Evolutionary conservation across 805 yeast species (phyloP).

Genomic region (Clavispora carvajalis): DNA sequence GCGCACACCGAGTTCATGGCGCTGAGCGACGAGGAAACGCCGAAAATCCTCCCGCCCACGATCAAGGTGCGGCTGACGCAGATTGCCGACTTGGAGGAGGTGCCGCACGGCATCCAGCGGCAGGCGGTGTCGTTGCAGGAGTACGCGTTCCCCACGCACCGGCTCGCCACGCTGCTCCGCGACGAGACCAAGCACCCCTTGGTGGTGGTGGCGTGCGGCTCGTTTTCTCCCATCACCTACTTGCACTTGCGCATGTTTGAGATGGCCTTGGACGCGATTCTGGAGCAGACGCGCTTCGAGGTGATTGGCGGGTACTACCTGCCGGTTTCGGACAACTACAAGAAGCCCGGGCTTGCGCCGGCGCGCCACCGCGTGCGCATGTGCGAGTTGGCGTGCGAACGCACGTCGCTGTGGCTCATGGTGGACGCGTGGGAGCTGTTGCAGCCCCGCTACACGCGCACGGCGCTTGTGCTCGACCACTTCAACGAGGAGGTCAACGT

Average conservation of each 20-base stretch:
- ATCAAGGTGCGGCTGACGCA: conserved; percentile 51
- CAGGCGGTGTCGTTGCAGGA: conserved; percentile 69
- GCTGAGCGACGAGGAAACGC: conserved; percentile 40
- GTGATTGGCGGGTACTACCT: conserved; percentile 95
- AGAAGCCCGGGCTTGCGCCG: conserved; percentile 88
- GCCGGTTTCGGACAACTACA: conserved; percentile 90
- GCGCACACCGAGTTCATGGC: conserved; percentile 51
- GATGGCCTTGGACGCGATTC: conserved; percentile 92
- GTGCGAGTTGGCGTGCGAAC: conserved; percentile 97
- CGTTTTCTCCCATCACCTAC: conserved; percentile 93
- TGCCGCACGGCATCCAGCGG: conserved; percentile 87
- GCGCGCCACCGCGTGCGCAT: conserved; percentile 88
- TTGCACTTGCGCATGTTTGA: conserved; percentile 95
- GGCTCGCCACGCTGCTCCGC: conserved; percentile 63
- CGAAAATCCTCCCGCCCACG: conserved; percentile 31
- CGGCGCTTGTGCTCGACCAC: conserved; percentile 93
- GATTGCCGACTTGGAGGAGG: conserved; percentile 93
- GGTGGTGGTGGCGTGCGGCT: conserved; percentile 95
- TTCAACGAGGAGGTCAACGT: conserved; percentile 93
- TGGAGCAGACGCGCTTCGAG: conserved; percentile 90
- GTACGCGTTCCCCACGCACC: conserved; percentile 83
- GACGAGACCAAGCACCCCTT: conserved; percentile 81
- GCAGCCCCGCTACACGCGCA: conserved; percentile 85
- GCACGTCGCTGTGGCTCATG: conserved; percentile 97
- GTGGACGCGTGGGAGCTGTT: conserved; percentile 99